Conservation (phyloP, 2,329 filamentous ascomycete genomes). For the Colletotrichum abscissum region DNA sequence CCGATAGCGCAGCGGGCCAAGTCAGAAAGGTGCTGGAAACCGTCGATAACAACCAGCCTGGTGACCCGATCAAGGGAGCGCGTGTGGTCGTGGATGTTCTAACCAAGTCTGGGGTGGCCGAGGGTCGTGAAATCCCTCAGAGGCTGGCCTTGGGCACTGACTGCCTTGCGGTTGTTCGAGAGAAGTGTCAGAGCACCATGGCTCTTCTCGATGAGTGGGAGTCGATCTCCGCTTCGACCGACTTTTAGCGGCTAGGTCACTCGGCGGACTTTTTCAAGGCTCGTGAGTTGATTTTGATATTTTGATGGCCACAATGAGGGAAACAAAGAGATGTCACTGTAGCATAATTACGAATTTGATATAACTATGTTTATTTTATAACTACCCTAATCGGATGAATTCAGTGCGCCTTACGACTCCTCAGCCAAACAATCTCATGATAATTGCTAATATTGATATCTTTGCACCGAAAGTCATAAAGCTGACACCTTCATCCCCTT, state of each 20-base stretch:
- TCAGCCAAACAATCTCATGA: not conserved
- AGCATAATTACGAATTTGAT: not conserved
- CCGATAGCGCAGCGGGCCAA: conserved; percentile 43
- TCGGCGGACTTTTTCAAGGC: not conserved
- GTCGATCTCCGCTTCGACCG: conserved; percentile 51
- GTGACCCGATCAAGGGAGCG: conserved; percentile 65
- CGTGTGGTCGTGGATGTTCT: conserved; percentile 66
- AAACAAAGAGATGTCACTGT: not conserved
- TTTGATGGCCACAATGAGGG: not conserved
- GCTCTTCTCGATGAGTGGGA: conserved; percentile 62
- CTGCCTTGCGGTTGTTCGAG: conserved; percentile 51
- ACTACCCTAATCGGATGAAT: not conserved
- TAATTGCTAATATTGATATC: not conserved
- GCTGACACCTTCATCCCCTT: not conserved
- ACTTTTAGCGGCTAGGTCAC: conserved; percentile 35
- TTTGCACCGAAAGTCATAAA: not conserved
- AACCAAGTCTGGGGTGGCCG: conserved; percentile 58
- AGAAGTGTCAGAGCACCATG: conserved; percentile 55
- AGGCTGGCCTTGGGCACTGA: conserved; percentile 67
- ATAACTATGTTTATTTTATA: not conserved
- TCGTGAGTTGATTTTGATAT: not conserved
- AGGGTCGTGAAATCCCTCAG: conserved; percentile 61
- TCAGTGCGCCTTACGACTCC: not conserved
- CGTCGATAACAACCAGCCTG: conserved; percentile 61
- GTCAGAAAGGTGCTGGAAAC: conserved; percentile 44